These are phyloP conservation scores for Lipomyces yamadae DNA, from an alignment of 805 yeast species.

Conservation along the genomic window DNA sequence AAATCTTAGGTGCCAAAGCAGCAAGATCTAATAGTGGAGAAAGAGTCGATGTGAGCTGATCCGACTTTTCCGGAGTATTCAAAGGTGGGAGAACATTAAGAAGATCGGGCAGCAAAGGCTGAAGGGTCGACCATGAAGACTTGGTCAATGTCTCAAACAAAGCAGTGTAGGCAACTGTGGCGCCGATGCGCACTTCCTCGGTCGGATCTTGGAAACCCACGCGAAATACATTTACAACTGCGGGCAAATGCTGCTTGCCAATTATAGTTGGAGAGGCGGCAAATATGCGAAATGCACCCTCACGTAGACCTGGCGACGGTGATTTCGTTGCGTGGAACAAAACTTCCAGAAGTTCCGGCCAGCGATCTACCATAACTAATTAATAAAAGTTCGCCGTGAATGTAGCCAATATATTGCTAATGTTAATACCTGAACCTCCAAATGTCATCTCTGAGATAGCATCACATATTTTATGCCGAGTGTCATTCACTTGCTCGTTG, in stretches of 20 bases:
- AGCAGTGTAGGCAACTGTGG: slow-evolving; percentile 90
- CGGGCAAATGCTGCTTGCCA: slow-evolving; percentile 60
- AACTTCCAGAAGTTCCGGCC: slow-evolving; percentile 83
- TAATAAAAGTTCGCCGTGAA: neutral
- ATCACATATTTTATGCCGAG: slow-evolving; percentile 91
- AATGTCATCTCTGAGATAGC: slow-evolving; percentile 90
- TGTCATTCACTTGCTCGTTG: slow-evolving; percentile 68
- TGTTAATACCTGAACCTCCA: slow-evolving; percentile 39
- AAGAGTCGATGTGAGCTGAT: slow-evolving; percentile 82
- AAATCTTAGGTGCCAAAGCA: slow-evolving; percentile 92
- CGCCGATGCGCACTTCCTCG: slow-evolving; percentile 87
- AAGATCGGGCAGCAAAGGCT: slow-evolving; percentile 79
- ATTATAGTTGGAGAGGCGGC: slow-evolving; percentile 81
- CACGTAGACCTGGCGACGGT: slow-evolving; percentile 71
- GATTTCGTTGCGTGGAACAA: slow-evolving; percentile 67
- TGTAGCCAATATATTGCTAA: neutral
- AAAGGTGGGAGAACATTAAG: slow-evolving; percentile 87
- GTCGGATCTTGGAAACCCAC: slow-evolving; percentile 77
- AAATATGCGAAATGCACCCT: slow-evolving; percentile 87
- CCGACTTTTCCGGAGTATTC: slow-evolving; percentile 75
- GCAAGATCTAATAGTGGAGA: slow-evolving; percentile 89
- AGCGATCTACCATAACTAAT: slow-evolving; percentile 52
- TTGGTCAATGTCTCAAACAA: slow-evolving; percentile 84
- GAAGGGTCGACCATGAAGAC: slow-evolving; percentile 73
- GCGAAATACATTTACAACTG: slow-evolving; percentile 70